Conservation (phyloP, 768 basidiomycete genomes). For the Termitomyces sp. region DNA sequence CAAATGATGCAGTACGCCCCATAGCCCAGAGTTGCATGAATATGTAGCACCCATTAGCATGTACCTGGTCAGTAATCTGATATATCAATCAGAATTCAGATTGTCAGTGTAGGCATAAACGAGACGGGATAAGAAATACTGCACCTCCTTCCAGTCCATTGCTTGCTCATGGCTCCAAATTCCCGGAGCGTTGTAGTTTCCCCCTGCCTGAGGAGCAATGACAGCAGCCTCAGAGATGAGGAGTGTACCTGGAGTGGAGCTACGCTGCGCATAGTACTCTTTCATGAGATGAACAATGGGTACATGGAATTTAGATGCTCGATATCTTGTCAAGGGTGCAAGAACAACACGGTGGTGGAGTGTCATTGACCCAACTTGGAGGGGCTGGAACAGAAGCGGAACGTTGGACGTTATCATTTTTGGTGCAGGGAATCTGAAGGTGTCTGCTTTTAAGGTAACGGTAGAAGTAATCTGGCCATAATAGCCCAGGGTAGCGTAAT, state of each 20-base stretch:
- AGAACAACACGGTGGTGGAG: slow-evolving; percentile 8
- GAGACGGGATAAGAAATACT: background rate
- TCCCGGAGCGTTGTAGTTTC: slow-evolving; percentile 45
- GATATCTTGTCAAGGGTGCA: slow-evolving; percentile 7
- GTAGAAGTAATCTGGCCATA: too few relatives aligned
- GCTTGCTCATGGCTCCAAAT: slow-evolving; percentile 44
- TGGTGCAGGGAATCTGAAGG: background rate
- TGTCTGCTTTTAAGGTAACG: background rate
- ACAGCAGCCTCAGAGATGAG: slow-evolving; percentile 52
- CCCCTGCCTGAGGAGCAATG: slow-evolving; percentile 42
- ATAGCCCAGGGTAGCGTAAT: too few relatives aligned
- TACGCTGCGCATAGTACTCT: slow-evolving; percentile 46
- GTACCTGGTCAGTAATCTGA: slow-evolving; percentile 38
- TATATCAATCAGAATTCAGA: background rate
- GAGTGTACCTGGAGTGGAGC: slow-evolving; percentile 42
- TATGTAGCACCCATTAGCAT: slow-evolving; percentile 44
- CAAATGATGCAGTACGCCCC: slow-evolving; percentile 37
- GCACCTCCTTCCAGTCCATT: background rate
- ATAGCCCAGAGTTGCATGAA: slow-evolving; percentile 58
- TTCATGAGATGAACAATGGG: slow-evolving; percentile 32
- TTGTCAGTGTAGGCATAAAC: background rate
- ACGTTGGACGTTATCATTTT: background rate
- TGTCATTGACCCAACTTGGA: background rate
- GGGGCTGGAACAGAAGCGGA: slow-evolving; percentile 4
- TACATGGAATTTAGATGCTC: slow-evolving; percentile 18